Evolutionary conservation across 345 rosid genomes (phyloP).

Genomic region (Melaleuca alternifolia): DNA sequence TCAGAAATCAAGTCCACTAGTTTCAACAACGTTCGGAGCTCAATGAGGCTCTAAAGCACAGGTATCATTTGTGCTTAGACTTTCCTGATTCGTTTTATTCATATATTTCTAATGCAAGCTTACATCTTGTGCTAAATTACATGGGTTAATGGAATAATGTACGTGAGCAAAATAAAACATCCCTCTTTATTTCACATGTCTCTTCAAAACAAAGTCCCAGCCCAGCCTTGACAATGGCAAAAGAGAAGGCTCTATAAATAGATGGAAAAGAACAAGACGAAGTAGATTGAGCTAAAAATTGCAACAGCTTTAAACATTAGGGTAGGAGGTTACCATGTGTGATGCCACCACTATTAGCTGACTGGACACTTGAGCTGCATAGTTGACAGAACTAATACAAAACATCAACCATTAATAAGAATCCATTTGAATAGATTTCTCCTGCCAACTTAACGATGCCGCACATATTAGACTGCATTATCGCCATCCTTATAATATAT

Average conservation of each 20-base stretch:
- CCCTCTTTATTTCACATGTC: no score
- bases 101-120: no score
- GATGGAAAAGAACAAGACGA: not conserved
- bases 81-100: no score
- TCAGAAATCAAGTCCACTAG: not conserved
- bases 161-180: no score
- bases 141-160: no score
- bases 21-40: not conserved
- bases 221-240: constrained; percentile 55
- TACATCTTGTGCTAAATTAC: no score
- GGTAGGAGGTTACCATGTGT: constrained; percentile 56
- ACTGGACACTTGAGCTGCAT: constrained; percentile 74
- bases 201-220: no score
- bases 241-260: constrained; percentile 1
- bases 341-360: constrained; percentile 79
- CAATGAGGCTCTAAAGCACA: not conserved
- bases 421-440: not conserved
- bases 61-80: no score
- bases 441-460: not conserved
- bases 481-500: not conserved
- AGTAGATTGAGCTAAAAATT: not conserved
- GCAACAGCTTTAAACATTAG: not conserved
- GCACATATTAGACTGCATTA: not conserved
- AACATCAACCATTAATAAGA: not conserved
- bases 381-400: constrained; percentile 59